phyloP scores from a whole-genome alignment of 2,329 filamentous ascomycete species.

The Fusarium sambucinum region DNA sequence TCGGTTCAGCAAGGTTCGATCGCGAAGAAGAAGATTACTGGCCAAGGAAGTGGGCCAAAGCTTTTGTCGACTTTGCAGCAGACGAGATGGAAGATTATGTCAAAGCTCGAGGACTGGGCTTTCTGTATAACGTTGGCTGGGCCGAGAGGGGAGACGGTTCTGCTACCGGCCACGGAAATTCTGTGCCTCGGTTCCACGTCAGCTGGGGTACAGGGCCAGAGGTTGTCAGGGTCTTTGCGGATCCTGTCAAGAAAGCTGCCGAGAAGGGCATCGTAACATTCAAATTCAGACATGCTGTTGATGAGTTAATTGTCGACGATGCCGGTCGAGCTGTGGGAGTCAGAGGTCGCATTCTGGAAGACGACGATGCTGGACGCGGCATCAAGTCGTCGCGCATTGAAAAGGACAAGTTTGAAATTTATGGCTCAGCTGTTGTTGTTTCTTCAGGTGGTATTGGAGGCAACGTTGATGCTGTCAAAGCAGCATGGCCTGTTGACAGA shows the following conservation, averaged over 20 bases:
- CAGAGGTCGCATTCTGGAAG: slow-evolving; percentile 64
- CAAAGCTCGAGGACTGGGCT: slow-evolving; percentile 64
- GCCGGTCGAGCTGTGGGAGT: slow-evolving; percentile 66
- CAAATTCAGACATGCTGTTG: slow-evolving; percentile 67
- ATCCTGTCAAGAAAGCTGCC: slow-evolving; percentile 66
- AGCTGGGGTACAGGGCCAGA: slow-evolving; percentile 73
- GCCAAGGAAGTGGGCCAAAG: slow-evolving; percentile 72
- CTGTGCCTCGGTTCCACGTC: slow-evolving; percentile 72
- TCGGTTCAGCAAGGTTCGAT: slow-evolving; percentile 69
- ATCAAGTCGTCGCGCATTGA: slow-evolving; percentile 62
- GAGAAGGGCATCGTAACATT: slow-evolving; percentile 67
- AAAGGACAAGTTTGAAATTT: slow-evolving; percentile 65
- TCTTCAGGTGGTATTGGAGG: slow-evolving; percentile 71
- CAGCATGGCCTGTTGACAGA: slow-evolving; percentile 68
- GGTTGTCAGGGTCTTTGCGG: slow-evolving; percentile 67
- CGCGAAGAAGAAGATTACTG: slow-evolving; percentile 67
- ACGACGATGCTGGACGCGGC: slow-evolving; percentile 64
- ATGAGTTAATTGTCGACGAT: slow-evolving; percentile 67
- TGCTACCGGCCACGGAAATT: slow-evolving; percentile 71
- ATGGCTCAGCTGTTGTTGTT: slow-evolving; percentile 65
- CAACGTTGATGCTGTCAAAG: slow-evolving; percentile 70
- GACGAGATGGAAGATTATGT: slow-evolving; percentile 70
- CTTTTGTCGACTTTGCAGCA: slow-evolving; percentile 71
- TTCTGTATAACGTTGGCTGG: slow-evolving; percentile 69
- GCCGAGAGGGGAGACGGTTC: slow-evolving; percentile 69